These are phyloP conservation scores for Gardenia jasminoides DNA, from an alignment of 257 asterid species.

Conservation along the genomic window DNA sequence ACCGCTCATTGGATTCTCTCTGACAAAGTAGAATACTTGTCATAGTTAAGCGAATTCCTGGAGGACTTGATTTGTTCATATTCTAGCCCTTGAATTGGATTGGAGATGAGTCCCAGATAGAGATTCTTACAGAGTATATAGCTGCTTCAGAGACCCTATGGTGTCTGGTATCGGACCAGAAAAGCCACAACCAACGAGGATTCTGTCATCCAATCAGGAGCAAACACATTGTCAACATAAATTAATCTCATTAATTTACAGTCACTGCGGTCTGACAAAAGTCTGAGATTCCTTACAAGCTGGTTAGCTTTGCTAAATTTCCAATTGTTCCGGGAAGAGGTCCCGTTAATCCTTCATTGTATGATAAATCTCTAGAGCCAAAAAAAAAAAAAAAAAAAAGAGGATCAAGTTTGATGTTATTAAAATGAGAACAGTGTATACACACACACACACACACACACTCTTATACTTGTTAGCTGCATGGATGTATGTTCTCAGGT, in stretches of 20 bases:
- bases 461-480: too few species aligned
- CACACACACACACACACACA: neutral
- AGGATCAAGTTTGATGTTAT: neutral
- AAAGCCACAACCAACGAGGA: conserved; percentile 78
- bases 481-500: too few species aligned
- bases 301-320: conserved; percentile 50
- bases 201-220: conserved; percentile 43
- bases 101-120: neutral
- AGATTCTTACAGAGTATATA: conserved; percentile 65
- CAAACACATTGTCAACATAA: conserved; percentile 5
- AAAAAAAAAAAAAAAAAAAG: neutral
- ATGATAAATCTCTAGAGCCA: conserved; percentile 74
- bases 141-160: conserved; percentile 61
- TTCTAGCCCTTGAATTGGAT: neutral
- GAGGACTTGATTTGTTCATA: neutral
- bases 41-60: neutral
- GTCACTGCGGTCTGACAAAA: neutral
- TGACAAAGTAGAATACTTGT: neutral
- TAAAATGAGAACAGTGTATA: neutral
- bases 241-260: neutral
- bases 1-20: neutral
- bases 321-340: conserved; percentile 66
- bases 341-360: conserved; percentile 63
- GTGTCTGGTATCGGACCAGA: conserved; percentile 63
- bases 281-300: conserved; percentile 58